Evolutionary conservation across 164 flowering plant genomes (phyloP), one percentile per base, ranked within the genome.

Genomic region (Aristolochia californica): DNA sequence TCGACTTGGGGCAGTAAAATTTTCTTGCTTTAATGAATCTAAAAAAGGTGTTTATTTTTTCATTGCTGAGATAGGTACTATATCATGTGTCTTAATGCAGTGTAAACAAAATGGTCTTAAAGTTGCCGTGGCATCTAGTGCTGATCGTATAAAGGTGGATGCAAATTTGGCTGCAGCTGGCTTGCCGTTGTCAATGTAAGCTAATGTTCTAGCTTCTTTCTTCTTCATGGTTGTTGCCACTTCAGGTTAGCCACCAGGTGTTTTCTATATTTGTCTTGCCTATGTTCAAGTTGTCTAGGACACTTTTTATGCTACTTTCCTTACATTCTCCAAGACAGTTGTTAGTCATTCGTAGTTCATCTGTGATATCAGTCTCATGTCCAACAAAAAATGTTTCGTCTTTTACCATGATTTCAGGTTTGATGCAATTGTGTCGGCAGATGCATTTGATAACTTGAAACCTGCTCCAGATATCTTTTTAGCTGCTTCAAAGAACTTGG

Each of bases 111-210:
- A 66, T 66, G 96, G 97, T 61, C 90, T 93, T 30, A 93, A 87
- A 79, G 93, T 93, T 71, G 97, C 99, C 44, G 99, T 93, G 69
- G 99, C 97, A 60, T 93, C 99, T 30, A 93, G 97, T 79, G 99
- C 99, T 70, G 97, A 89, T 71, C 87, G 97, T 22, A 75, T 89
- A 74, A 93, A 89, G 73, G 97, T 93, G 43, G 84, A 93, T 68
- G 96, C 96, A 26, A 93, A 89, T 72, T 73, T 93, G 67, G 84
- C 84, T 62, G 99, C 97, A 63, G 96, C 96, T 62, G 88, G 90
- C 60, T 72, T 93, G 66, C 83, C 87, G 25, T 24, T 78, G 62
- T 79, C 97, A 55, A 68, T 84, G 97, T 93, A 79, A 82, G 94
- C 53, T 50, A 52, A 44, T n/a, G 12, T 24, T 21, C 18, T 21